Evolutionary conservation across 345 rosid genomes (phyloP).

Genomic region (Nephelium lappaceum): DNA sequence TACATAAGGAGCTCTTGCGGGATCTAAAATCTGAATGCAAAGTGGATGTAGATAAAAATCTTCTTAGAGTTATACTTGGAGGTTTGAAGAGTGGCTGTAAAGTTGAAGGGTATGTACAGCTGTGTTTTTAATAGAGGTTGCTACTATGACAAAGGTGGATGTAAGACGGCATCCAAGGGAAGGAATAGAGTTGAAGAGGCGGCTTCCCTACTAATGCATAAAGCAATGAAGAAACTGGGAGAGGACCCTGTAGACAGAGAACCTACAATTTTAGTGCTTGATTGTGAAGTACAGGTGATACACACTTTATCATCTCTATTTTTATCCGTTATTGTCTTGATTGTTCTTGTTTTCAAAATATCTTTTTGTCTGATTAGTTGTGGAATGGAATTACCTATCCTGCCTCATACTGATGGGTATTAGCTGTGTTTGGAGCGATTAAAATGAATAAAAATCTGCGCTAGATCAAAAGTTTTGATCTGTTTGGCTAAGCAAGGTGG

Average conservation of each 20-base stretch:
- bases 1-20: constrained; percentile 53
- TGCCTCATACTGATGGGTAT: not conserved
- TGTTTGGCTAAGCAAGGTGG: too few species aligned
- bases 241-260: constrained; percentile 50
- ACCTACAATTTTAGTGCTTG: constrained; percentile 76
- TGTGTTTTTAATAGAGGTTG: constrained; percentile 57
- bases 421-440: too few species aligned
- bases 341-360: not conserved
- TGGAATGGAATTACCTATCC: constrained; percentile 2
- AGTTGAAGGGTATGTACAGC: constrained; percentile 49
- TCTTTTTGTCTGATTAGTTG: not conserved
- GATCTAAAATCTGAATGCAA: constrained; percentile 78
- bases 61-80: constrained; percentile 62
- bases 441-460: too few species aligned
- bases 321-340: not conserved
- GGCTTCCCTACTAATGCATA: constrained; percentile 62
- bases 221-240: constrained; percentile 60
- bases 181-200: constrained; percentile 39
- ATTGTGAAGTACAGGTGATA: constrained; percentile 81
- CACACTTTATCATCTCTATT: not conserved
- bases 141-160: constrained; percentile 45
- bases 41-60: constrained; percentile 58
- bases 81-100: constrained; percentile 42
- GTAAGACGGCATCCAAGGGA: constrained; percentile 27
- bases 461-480: too few species aligned